Evolutionary conservation across 2,329 filamentous ascomycete species (phyloP).

Genomic region (Diplodia intermedia): DNA sequence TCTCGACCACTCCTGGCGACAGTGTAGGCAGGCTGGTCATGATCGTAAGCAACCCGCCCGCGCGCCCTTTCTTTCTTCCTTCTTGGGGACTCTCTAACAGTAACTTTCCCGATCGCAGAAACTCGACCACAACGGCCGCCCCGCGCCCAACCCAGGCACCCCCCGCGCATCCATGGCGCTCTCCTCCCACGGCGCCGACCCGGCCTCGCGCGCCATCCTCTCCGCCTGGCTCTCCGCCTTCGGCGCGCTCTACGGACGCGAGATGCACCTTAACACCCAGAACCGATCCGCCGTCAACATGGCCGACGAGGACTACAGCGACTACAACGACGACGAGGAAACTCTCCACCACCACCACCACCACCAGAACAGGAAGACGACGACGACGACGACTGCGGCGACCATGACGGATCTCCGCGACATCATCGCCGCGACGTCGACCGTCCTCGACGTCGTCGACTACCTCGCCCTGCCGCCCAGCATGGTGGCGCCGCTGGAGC

Average conservation of each 20-base stretch:
- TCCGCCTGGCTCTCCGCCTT: slow-evolving; percentile 54
- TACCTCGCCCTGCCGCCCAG: slow-evolving; percentile 53
- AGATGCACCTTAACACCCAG: slow-evolving; percentile 45
- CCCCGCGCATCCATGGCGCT: slow-evolving; percentile 35
- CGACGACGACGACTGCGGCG: background rate
- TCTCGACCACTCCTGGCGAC: slow-evolving; percentile 20
- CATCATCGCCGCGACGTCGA: slow-evolving; percentile 51
- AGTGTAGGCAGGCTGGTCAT: background rate
- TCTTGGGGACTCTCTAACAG: background rate
- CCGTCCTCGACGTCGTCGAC: slow-evolving; percentile 55
- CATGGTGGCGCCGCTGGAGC: slow-evolving; percentile 56
- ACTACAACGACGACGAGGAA: background rate
- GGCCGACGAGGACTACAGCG: background rate
- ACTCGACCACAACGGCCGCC: slow-evolving; percentile 45
- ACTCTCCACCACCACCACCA: no score
- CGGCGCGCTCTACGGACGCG: slow-evolving; percentile 55
- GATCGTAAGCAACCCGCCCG: background rate
- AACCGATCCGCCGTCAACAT: background rate
- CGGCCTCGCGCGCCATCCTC: slow-evolving; percentile 39
- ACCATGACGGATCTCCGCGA: slow-evolving; percentile 46
- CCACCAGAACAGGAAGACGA: no score
- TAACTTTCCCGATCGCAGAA: slow-evolving; percentile 38
- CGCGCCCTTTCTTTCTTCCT: no score
- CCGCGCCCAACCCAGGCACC: slow-evolving; percentile 34
- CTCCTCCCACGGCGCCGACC: slow-evolving; percentile 36